Evolutionary conservation across 1,284 basidiomycete species (phyloP).

Genomic region (Rhodofomes roseus): DNA sequence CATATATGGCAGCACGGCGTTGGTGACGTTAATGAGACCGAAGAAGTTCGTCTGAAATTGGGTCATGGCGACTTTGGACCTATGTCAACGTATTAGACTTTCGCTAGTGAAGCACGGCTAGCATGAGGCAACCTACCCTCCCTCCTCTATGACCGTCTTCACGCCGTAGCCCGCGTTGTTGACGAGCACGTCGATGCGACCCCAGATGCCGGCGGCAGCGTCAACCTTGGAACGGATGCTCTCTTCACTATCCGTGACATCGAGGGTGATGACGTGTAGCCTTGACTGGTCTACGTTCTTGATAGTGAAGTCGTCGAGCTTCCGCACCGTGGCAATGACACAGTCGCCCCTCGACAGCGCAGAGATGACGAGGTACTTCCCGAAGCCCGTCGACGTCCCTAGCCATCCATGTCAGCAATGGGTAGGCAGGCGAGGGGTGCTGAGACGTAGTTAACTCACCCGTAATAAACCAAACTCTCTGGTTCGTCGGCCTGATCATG

Average conservation of each 20-base stretch:
- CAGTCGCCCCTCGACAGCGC: conserved; percentile 50
- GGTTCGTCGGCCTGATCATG: conserved; percentile 2
- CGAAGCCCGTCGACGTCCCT: conserved; percentile 61
- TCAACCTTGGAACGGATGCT: conserved; percentile 35
- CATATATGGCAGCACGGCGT: conserved; percentile 29
- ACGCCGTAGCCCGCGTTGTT: conserved; percentile 52
- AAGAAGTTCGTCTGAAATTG: conserved; percentile 30
- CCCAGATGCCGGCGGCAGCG: conserved; percentile 40
- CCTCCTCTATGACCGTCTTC: conserved; percentile 32
- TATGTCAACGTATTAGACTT: conserved; percentile 11
- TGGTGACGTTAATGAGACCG: conserved; percentile 28
- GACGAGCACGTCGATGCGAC: conserved; percentile 54
- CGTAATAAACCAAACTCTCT: conserved; percentile 1
- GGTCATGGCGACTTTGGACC: neutral
- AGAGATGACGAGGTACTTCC: conserved; percentile 45
- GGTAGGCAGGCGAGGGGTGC: neutral
- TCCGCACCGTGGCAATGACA: conserved; percentile 43
- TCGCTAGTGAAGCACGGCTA: conserved; percentile 10
- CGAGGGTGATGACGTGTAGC: conserved; percentile 33
- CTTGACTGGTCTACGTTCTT: conserved; percentile 14
- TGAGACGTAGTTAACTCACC: neutral
- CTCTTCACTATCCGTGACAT: conserved; percentile 31
- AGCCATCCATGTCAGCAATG: neutral
- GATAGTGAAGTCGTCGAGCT: conserved; percentile 27
- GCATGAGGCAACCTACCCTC: conserved; percentile 25